Evolutionary conservation across 2,329 filamentous ascomycete genomes (phyloP).

Genomic region (Colletotrichum salicis): DNA sequence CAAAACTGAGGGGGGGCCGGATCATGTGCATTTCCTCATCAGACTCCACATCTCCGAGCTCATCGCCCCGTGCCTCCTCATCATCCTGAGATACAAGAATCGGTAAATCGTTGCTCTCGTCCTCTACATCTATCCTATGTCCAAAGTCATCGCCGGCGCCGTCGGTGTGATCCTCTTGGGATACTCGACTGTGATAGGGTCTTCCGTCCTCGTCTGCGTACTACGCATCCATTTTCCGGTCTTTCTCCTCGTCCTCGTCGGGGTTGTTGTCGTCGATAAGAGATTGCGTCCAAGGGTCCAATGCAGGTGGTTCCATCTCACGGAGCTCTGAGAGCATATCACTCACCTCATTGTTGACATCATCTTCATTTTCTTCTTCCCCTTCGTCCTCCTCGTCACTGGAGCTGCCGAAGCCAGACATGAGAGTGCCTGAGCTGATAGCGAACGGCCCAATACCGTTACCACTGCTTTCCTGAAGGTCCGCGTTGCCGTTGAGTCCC

Average conservation of each 20-base stretch:
- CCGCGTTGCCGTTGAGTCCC: conserved; percentile 59
- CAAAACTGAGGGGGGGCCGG: conserved; percentile 13
- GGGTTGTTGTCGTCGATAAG: conserved; percentile 38
- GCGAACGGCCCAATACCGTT: conserved; percentile 78
- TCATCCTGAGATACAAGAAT: conserved; percentile 13
- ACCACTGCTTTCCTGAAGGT: conserved; percentile 71
- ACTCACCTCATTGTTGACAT: conserved; percentile 76
- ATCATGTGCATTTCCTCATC: conserved; percentile 33
- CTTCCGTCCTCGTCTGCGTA: conserved; percentile 23
- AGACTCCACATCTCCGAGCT: conserved; percentile 1
- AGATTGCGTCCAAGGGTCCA: conserved; percentile 35
- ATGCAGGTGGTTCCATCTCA: conserved; percentile 31
- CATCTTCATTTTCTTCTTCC: conserved; percentile 84
- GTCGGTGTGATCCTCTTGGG: not conserved
- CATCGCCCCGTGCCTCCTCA: not conserved
- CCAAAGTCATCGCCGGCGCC: not conserved
- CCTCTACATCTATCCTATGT: conserved; percentile 2
- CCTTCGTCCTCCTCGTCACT: conserved; percentile 98
- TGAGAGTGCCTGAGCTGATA: conserved; percentile 77
- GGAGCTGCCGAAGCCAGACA: conserved; percentile 93
- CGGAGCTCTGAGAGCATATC: conserved; percentile 39
- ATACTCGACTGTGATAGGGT: not conserved
- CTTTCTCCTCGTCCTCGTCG: conserved; percentile 38
- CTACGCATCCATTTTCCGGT: conserved; percentile 32
- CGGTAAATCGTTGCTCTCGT: not conserved